Evolutionary conservation across 2,329 filamentous ascomycete genomes (phyloP).

Genomic region (Aspergillus proliferans): DNA sequence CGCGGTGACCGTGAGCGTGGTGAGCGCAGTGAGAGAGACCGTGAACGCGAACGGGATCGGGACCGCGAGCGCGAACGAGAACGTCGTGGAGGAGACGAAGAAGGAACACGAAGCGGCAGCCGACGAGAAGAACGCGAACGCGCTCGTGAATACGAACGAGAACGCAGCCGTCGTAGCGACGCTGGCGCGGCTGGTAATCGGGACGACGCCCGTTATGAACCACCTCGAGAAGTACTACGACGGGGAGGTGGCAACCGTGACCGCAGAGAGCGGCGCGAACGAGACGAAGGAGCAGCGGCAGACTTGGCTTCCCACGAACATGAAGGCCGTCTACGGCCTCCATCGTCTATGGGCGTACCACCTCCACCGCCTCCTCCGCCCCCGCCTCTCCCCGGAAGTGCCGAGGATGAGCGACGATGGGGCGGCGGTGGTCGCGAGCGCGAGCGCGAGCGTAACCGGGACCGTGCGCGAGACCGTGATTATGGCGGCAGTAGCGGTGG

Average conservation of each 20-base stretch:
- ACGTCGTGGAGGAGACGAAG: slow-evolving; percentile 24
- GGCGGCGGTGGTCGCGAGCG: slow-evolving; percentile 29
- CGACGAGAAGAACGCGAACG: slow-evolving; percentile 36
- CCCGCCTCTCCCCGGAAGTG: slow-evolving; percentile 18
- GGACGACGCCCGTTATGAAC: slow-evolving; percentile 16
- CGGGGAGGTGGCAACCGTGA: slow-evolving; percentile 28
- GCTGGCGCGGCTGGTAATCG: slow-evolving; percentile 15
- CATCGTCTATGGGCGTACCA: slow-evolving; percentile 26
- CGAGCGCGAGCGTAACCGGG: slow-evolving; percentile 30
- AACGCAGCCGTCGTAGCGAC: slow-evolving; percentile 30
- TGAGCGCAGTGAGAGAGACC: slow-evolving; percentile 15
- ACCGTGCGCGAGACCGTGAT: slow-evolving; percentile 29
- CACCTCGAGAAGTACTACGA: slow-evolving; percentile 20
- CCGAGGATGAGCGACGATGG: slow-evolving; percentile 31
- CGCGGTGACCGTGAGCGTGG: slow-evolving; percentile 19
- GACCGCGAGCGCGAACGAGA: slow-evolving; percentile 19
- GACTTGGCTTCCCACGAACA: slow-evolving; percentile 18
- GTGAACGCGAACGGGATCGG: slow-evolving; percentile 19
- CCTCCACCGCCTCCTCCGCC: slow-evolving; percentile 26
- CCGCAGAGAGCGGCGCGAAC: slow-evolving; percentile 31
- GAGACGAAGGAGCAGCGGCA: slow-evolving; percentile 23
- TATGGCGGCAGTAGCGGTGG: slow-evolving; percentile 23
- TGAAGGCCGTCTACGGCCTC: slow-evolving; percentile 29
- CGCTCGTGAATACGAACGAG: slow-evolving; percentile 25
- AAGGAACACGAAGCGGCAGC: slow-evolving; percentile 16